Base-by-base conservation (phyloP, 2,329 filamentous ascomycete species). In the Diaporthe amygdali region DNA sequence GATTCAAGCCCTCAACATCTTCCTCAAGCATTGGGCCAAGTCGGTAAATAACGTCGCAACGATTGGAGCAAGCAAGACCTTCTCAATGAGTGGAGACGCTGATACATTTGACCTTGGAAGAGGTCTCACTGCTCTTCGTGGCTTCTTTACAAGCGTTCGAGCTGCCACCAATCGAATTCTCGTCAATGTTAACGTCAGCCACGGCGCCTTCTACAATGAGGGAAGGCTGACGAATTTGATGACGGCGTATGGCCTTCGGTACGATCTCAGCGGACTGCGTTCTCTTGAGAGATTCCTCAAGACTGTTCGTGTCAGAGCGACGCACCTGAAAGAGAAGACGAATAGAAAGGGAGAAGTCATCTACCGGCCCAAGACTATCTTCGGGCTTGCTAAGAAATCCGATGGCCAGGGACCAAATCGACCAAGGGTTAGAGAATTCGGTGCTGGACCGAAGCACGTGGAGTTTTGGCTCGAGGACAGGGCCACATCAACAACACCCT, bases 1-100 rank as follows among this genome's bases (percentile, higher is more conserved):
- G 27, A 85, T 95, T 2, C 95, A 94, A 80, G 94, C 92, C 2
- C 80, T 95, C 73, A 89, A 95, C 77, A 93, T 92, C 78, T 94
- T 88, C 72, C 83, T 94, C 2, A 82, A 81, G 47, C 79, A 83
- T 69, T 76, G 79, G 44, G 69, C 78, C 52, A 81, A 80, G 73
- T 73, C 77, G 0, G 51, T 74, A 1, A 63, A 49, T 17, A 70
- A 68, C 2, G 59, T 80, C 2, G 74, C 74, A 27, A 77, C 78
- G 0, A 74, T 82, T 34, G 81, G 81, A 1, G 20, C 56, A 2
- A 74, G 73, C 41, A 80, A 78, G 72, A 77, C 69, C 4, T 82
- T 82, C 39, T 44, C 73, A 0, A 68, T 77, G 64, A 61, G 47
- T 15, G 54, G 30, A 20, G 32, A 30, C 15, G 51, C 66, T 2